Evolutionary conservation across 2,329 filamentous ascomycete species (phyloP).

Genomic region (Scytalidium sp.): DNA sequence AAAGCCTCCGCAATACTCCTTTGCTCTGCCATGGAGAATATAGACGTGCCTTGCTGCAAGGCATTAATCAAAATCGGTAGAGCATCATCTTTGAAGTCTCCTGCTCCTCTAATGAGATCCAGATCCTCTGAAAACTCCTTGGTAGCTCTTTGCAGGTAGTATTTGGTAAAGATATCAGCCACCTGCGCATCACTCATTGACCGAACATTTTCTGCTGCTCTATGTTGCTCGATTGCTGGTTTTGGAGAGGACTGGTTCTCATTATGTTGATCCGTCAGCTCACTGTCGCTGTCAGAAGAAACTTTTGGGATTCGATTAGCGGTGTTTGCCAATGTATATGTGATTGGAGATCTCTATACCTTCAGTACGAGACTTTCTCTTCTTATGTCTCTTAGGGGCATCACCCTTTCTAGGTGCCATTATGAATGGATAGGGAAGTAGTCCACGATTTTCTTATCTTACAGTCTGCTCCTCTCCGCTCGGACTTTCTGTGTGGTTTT

Average conservation of each 20-base stretch:
- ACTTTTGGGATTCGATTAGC: constrained; percentile 8
- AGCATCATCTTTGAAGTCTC: constrained; percentile 67
- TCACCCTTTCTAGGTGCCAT: neutral
- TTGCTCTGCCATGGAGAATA: constrained; percentile 57
- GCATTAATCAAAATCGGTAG: constrained; percentile 65
- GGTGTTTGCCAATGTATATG: neutral
- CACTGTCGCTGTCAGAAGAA: constrained; percentile 16
- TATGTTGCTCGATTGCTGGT: too few relatives aligned
- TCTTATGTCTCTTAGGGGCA: constrained; percentile 21
- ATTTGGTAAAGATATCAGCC: constrained; percentile 49
- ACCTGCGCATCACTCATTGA: constrained; percentile 13
- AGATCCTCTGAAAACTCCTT: constrained; percentile 72
- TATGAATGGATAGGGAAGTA: neutral
- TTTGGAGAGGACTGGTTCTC: too few relatives aligned
- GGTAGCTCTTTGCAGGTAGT: constrained; percentile 68
- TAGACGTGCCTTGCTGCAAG: constrained; percentile 62
- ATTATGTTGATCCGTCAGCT: too few relatives aligned
- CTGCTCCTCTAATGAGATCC: constrained; percentile 63
- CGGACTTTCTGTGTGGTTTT: neutral
- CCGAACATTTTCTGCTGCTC: neutral
- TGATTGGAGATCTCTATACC: constrained; percentile 11
- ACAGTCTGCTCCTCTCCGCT: neutral
- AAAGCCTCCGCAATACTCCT: constrained; percentile 22
- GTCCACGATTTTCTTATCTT: too few relatives aligned
- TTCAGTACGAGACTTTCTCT: constrained; percentile 26